Base-by-base conservation (phyloP, 768 basidiomycete genomes). In the Dacryopinax primogenitus region DNA sequence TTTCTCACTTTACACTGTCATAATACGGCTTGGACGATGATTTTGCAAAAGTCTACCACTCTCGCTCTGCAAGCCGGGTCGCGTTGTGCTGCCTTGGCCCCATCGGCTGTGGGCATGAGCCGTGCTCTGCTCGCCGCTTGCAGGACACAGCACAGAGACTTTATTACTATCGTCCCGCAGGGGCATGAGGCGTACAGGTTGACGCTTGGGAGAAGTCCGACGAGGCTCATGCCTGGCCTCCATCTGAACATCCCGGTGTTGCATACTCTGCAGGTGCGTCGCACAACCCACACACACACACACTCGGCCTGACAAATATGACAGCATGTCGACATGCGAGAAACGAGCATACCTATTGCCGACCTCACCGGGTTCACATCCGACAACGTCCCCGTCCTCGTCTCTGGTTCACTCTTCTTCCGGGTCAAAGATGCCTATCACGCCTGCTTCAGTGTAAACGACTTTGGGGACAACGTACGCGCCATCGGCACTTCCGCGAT, bases 381-480 rank as follows among this genome's bases (percentile, higher is more conserved):
- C 28, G 70, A 71, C 70, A 67, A 71, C 58, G 81, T 83, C 1
- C 83, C 83, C 3, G 79, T 83, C 2, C 70, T 76, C 3, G 77
- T 79, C 47, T 82, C 82, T 1, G 83, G 83, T 13, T 83, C 82
- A 0, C 74, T 83, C 0, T 83, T 84, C 71, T 84, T 77, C 71
- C 78, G 80, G 6, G 78, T 84, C 33, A 71, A 70, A 0, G 77
- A 84, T 66, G 78, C 80, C 45, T 83, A 83, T 73, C 78, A 80
- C 73, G 81, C 83, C 0, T 82, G 80, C 66, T 84, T 82, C 69
- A 75, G 73, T 23, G 79, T 83, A 0, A 78, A 79, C 65, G 75
- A 83, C 64, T 80, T 82, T 16, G 73, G 78, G 58, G 71, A 70
- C 9, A 83, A 82, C 67, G 78, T 83, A 30, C 76, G 77, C 64